Conservation (phyloP, 2,329 filamentous ascomycete species). For the Bipolaris sorokiniana region DNA sequence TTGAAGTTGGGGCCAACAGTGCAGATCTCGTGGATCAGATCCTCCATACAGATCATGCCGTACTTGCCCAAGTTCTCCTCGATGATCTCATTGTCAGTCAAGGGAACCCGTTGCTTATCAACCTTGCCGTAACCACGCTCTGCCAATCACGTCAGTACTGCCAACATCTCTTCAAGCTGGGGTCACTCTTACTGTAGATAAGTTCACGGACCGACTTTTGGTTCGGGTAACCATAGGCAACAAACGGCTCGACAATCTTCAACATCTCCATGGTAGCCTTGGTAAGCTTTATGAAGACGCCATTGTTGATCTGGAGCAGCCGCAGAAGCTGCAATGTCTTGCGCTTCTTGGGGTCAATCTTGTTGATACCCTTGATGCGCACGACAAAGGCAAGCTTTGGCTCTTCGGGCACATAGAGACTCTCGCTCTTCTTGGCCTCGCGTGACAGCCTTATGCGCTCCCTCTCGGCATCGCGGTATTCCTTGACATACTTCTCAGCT, state of each 20-base stretch:
- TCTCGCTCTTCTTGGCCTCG: slow-evolving; percentile 87
- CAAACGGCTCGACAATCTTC: slow-evolving; percentile 97
- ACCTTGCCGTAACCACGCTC: slow-evolving; percentile 95
- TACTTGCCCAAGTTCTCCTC: slow-evolving; percentile 97
- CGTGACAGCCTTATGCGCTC: slow-evolving; percentile 96
- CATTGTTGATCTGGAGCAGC: slow-evolving; percentile 99
- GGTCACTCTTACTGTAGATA: slow-evolving; percentile 87
- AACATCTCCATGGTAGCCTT: slow-evolving; percentile 98
- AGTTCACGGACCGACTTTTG: slow-evolving; percentile 99
- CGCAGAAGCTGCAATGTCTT: slow-evolving; percentile 99
- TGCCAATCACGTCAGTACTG: slow-evolving; percentile 22
- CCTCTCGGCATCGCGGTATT: slow-evolving; percentile 97
- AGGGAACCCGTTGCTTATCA: slow-evolving; percentile 94
- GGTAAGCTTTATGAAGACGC: slow-evolving; percentile 95
- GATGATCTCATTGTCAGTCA: slow-evolving; percentile 97
- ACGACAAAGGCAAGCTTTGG: slow-evolving; percentile 96
- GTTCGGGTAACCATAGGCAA: slow-evolving; percentile 99
- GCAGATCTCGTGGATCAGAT: slow-evolving; percentile 97
- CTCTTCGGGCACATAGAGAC: slow-evolving; percentile 93
- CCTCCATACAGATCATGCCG: slow-evolving; percentile 98
- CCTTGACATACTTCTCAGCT: slow-evolving; percentile 99
- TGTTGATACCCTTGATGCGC: slow-evolving; percentile 99
- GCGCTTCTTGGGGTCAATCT: slow-evolving; percentile 99
- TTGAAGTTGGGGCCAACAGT: slow-evolving; percentile 98
- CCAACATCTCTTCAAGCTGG: slow-evolving; percentile 63